Evolutionary conservation across 306 rosid genomes (phyloP).

Genomic region (Quercus robur): DNA sequence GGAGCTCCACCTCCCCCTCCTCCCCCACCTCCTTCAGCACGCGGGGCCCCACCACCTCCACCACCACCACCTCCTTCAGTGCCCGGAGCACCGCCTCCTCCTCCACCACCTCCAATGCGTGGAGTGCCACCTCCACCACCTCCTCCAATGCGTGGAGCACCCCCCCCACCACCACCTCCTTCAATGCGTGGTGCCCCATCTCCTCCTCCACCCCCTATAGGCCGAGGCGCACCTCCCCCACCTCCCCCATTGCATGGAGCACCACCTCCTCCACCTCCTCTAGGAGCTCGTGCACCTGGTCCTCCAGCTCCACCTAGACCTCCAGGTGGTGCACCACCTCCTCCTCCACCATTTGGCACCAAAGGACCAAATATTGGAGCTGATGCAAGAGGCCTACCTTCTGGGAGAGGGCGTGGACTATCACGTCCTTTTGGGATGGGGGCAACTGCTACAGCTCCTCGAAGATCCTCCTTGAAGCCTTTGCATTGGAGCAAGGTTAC

Average conservation of each 20-base stretch:
- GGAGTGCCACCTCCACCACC: slow-evolving; percentile 29
- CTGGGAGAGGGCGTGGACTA: slow-evolving; percentile 85
- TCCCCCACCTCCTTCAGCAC: slow-evolving; percentile 19
- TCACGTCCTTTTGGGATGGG: slow-evolving; percentile 53
- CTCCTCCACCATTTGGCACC: slow-evolving; percentile 58
- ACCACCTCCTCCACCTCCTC: slow-evolving; percentile 53
- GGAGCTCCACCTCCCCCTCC: slow-evolving; percentile 21
- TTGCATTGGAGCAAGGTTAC: slow-evolving; percentile 96
- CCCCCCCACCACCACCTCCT: slow-evolving; percentile 43
- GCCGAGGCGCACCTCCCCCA: slow-evolving; percentile 53
- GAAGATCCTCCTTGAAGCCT: slow-evolving; percentile 82
- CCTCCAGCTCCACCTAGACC: slow-evolving; percentile 60
- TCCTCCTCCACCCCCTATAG: slow-evolving; percentile 36
- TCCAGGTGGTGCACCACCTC: slow-evolving; percentile 67
- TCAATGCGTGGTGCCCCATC: slow-evolving; percentile 29
- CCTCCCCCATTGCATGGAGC: slow-evolving; percentile 31
- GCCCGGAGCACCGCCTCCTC: slow-evolving; percentile 10
- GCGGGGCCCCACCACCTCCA: slow-evolving; percentile 17
- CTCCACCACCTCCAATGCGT: slow-evolving; percentile 21
- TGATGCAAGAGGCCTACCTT: slow-evolving; percentile 42
- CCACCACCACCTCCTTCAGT: slow-evolving; percentile 31
- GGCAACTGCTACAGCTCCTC: slow-evolving; percentile 43
- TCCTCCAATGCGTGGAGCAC: slow-evolving; percentile 24
- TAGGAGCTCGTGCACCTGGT: slow-evolving; percentile 24
- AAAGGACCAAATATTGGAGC: slow-evolving; percentile 49